These are phyloP conservation scores for Ramichloridium luteum DNA, from an alignment of 2,329 filamentous ascomycete genomes.

Conservation along the genomic window DNA sequence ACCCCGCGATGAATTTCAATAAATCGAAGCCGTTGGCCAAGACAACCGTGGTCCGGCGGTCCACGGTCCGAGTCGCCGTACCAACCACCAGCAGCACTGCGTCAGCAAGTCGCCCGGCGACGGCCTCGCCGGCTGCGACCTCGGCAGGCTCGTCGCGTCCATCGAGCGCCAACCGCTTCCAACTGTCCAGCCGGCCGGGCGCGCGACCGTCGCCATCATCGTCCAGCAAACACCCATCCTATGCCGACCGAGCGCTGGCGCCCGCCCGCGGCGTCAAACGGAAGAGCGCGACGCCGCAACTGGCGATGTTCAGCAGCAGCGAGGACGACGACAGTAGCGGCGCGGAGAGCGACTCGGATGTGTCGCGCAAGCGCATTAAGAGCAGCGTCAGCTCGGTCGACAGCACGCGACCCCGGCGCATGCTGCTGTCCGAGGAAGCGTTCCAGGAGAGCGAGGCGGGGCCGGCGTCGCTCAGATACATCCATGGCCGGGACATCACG, in stretches of 20 bases:
- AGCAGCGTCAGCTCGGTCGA: conserved; percentile 25
- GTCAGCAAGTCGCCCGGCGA: conserved; percentile 5
- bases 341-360: conserved; percentile 23
- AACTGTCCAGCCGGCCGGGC: conserved; percentile 10
- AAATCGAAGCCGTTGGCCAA: conserved; percentile 10
- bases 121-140: conserved; percentile 4
- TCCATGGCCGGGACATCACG: conserved; percentile 32
- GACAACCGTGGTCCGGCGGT: conserved; percentile 17
- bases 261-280: conserved; percentile 22
- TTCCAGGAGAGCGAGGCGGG: conserved; percentile 15
- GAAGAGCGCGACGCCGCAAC: conserved; percentile 25
- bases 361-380: conserved; percentile 25
- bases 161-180: conserved; percentile 17
- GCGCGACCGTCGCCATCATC: conserved; percentile 5
- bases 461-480: conserved; percentile 22
- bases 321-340: conserved; percentile 22
- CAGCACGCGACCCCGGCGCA: conserved; percentile 14
- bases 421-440: conserved; percentile 12
- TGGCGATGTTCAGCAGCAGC: conserved; percentile 21
- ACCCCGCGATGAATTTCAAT: conserved; percentile 22
- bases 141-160: conserved; percentile 10
- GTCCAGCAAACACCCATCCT: conserved; percentile 11
- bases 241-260: conserved; percentile 13
- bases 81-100: conserved; percentile 7
- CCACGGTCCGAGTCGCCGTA: conserved; percentile 16